Evolutionary conservation across 139 green algal genomes (phyloP), one percentile per base, ranked within the genome.

Genomic region (Chlorella vulgaris): DNA sequence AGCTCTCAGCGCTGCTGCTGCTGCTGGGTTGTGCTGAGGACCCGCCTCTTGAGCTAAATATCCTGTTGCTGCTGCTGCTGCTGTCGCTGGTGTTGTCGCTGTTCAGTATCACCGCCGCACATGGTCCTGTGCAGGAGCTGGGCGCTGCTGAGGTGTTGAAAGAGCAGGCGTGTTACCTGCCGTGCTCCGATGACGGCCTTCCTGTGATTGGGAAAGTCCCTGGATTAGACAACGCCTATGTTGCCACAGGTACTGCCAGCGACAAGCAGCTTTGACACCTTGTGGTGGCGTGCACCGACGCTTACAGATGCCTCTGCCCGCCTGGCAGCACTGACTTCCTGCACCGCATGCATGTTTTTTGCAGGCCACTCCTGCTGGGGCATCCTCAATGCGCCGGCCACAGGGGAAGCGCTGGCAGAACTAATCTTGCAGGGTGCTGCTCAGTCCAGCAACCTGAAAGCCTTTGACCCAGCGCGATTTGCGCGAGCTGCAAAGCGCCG

Each of bases 351-450:
- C n/a, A n/a, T n/a, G n/a, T n/a, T n/a, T n/a, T 58, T 58, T 21
- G 84, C 92, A 22, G 93, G 92, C 0, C 92, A 96, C 81, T 65
- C 22, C 60, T 83, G 85, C 81, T 82, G 82, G 85, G 78, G 83
- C 50, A 95, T 97, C 69, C 78, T 96, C 8, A 94, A 96, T 51
- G 92, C 78, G 0, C 93, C 93, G 15, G 93, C 90, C 31, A 97
- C 93, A 19, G 93, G 93, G 3, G 76, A 89, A 69, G 86, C 89
- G 0, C 69, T 97, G 50, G 90, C 93, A 4, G 92, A 96, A 78
- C 74, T 93, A 4, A 89, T 94, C 18, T 42, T 89, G 28, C 76
- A 90, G 39, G 91, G 89, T 24, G 74, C 42, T 1, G 66, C 55
- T 24, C 86, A 8, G 21, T 86, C 69, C 36, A 79, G 87, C 19